These are phyloP conservation scores for Pseudoturritis turrita DNA, from an alignment of 345 rosid species.

Conservation along the genomic window DNA sequence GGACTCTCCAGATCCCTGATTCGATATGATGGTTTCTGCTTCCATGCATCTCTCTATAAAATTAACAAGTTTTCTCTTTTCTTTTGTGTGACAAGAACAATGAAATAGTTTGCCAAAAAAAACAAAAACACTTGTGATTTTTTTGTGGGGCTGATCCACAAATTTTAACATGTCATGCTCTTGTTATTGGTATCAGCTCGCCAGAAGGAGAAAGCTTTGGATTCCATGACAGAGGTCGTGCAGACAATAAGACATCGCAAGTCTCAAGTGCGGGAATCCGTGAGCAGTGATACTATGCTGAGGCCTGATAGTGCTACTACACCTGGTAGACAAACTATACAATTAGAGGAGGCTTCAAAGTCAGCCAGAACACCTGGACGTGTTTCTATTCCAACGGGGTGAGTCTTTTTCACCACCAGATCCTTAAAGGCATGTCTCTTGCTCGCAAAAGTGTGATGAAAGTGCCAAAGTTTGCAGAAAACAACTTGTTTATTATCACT, in stretches of 20 bases:
- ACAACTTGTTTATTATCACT: not conserved
- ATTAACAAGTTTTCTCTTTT: not conserved
- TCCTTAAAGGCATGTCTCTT: not conserved
- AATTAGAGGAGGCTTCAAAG: conserved; percentile 39
- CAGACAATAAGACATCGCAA: conserved; percentile 66
- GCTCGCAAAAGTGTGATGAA: conserved; percentile 5
- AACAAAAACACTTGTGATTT: not conserved
- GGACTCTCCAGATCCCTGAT: conserved; percentile 80
- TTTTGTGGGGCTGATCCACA: not conserved
- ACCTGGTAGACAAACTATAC: conserved; percentile 43
- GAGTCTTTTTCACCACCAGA: conserved; percentile 29
- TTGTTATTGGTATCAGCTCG: conserved; percentile 57
- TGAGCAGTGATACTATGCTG: conserved; percentile 31
- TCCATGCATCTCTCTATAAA: conserved; percentile 4
- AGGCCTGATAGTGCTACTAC: conserved; percentile 21
- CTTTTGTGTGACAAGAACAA: not conserved
- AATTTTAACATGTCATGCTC: not conserved
- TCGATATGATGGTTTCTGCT: conserved; percentile 75
- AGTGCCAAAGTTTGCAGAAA: conserved; percentile 7
- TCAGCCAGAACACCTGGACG: conserved; percentile 51
- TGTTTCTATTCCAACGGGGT: conserved; percentile 50
- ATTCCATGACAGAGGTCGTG: conserved; percentile 80
- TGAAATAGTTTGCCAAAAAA: not conserved
- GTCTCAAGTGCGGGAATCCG: conserved; percentile 36
- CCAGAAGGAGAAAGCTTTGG: conserved; percentile 76